These are phyloP conservation scores for Coemansia aciculifera DNA, from an alignment of 192 early-diverging fungal genomes.

Conservation along the genomic window DNA sequence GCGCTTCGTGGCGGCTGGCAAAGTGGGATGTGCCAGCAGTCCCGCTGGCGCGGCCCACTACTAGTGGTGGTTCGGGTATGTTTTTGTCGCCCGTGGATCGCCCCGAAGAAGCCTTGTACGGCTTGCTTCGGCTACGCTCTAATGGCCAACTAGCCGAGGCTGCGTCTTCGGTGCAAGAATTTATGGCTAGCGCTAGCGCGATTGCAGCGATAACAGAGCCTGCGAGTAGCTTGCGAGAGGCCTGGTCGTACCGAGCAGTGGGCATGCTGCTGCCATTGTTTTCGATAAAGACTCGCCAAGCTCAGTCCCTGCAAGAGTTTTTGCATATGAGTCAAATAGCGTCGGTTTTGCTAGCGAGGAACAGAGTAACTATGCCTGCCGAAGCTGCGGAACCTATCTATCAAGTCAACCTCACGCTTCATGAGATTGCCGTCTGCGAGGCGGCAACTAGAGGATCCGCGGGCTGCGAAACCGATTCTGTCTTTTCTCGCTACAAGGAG, in stretches of 20 bases:
- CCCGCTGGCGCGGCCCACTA: slow-evolving; percentile 9
- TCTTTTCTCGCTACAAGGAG: slow-evolving; percentile 29
- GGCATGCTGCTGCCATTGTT: slow-evolving; percentile 36
- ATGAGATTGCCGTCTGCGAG: slow-evolving; percentile 39
- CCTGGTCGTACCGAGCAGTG: slow-evolving; percentile 40
- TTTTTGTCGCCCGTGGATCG: slow-evolving; percentile 11
- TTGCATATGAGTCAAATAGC: slow-evolving; percentile 26
- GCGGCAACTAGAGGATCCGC: not conserved
- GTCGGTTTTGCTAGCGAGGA: slow-evolving; percentile 20
- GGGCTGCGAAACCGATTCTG: not conserved
- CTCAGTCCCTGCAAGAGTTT: slow-evolving; percentile 12
- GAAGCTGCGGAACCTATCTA: slow-evolving; percentile 23
- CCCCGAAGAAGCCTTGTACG: slow-evolving; percentile 38
- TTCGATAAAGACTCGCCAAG: not conserved
- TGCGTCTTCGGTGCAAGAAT: slow-evolving; percentile 14
- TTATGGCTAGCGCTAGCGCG: slow-evolving; percentile 20
- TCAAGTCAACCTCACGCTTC: slow-evolving; percentile 36
- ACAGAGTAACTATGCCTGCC: slow-evolving; percentile 11
- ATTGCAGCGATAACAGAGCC: slow-evolving; percentile 24
- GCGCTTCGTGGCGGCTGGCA: slow-evolving; percentile 49
- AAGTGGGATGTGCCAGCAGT: slow-evolving; percentile 45
- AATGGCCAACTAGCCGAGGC: slow-evolving; percentile 25
- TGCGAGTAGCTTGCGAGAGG: slow-evolving; percentile 12
- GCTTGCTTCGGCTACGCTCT: slow-evolving; percentile 36
- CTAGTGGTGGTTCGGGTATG: not conserved